Base-by-base conservation (phyloP, 225 moss, liverwort and hornwort genomes). In the Neckera pumila region DNA sequence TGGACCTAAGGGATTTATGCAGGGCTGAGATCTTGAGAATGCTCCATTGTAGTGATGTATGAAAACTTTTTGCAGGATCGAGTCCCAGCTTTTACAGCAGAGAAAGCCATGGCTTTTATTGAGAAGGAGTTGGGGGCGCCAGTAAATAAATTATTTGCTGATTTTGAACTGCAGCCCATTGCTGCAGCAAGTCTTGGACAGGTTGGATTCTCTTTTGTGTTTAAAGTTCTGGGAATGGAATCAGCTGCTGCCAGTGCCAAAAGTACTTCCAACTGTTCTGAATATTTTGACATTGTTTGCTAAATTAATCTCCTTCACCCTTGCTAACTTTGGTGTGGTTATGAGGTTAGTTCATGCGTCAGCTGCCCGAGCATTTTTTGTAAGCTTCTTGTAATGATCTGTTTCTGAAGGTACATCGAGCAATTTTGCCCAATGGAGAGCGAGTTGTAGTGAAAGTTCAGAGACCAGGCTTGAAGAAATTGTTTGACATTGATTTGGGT, bases 161-260 rank as follows among this genome's bases (percentile, higher is more conserved):
- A 96, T 76, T 99, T 99, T 88, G 98, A 99, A 91, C 90, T 85
- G 62, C 95, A 93, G 82, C 98, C 98, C 54, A 97, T 99, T 80
- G 98, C 98, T 90, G 98, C 98, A 71, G 98, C 98, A 85, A 99
- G 98, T 89, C 98, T 99, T 88, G 98, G 98, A 84, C 98, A 99
- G 95, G 98, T 97, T 83, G 49, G 63, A 22, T 83, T 79, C 30
- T 84, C 62, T 18, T 51, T 36, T 31, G 40, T 17, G 15, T 42
- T 21, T 17, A 65, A 49, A 64, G 71, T 62, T 64, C 31, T 81
- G 38, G 34, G 80, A 67, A 64, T 47, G 63, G 40, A 63, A 82
- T 86, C 28, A 53, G 54, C 31, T 62, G 16, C 54, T 76, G 31
- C 75, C 60, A 53, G 47, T 79, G 40, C 49, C 59, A 38, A 84